Evolutionary conservation across 2,329 filamentous ascomycete genomes (phyloP), one percentile per base, ranked within the genome.

Genomic region (Cryphonectria radicalis): DNA sequence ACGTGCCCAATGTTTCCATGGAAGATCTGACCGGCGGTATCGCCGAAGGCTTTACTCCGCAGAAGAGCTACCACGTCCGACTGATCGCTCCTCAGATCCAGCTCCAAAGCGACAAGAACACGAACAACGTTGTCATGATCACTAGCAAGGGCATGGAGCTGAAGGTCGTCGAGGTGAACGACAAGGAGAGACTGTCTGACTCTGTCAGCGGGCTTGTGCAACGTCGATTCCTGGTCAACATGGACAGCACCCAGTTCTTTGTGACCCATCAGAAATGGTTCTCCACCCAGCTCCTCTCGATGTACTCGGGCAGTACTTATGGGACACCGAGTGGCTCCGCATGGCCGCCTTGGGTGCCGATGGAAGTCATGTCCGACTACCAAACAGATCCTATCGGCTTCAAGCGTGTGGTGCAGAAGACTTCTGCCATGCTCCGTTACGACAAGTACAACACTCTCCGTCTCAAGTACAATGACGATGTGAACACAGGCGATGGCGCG

Each of bases 331-430:
- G 89, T 50, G 94, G 94, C 13, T 93, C 94, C 3, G 91, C 93
- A 22, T 99, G 97, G 96, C 96, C 96, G 14, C 96, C 96, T 0
- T 99, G 96, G 96, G 93, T 98, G 63, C 96, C 96, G 0, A 92
- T 99, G 84, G 96, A 99, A 82, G 93, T 97, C 76, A 98, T 99
- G 92, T 98, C 97, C 77, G 95, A 98, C 80, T 99, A 98, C 81
- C 86, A 95, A 74, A 88, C 92, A 7, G 95, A 97, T 80, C 95
- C 96, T 0, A 97, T 97, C 77, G 96, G 97, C n/a, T 99, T 99
- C 85, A 95, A 95, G 79, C 91, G 96, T 72, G 95, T 99, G 42
- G 95, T 99, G 14, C 94, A 98, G 80, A 95, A 97, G 80, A 99
- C 96, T 0, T 99, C 95, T 6, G 96, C 95, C 32, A 95, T 92